Evolutionary conservation across 495 filamentous ascomycete genomes (phyloP), one percentile per base, ranked within the genome.

Genomic region (Xylaria palmicola): DNA sequence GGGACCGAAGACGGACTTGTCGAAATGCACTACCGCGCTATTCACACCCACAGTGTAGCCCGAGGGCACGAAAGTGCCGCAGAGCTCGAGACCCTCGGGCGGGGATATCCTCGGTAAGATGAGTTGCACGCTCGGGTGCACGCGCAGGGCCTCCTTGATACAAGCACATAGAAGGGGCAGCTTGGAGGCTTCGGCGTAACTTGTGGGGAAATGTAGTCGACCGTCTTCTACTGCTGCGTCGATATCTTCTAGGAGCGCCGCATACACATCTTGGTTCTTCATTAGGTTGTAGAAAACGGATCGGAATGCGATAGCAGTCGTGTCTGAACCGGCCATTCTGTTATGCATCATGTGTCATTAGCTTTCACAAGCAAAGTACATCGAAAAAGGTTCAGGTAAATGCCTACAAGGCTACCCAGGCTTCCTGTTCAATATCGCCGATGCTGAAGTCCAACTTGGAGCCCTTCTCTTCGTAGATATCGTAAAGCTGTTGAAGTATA

Each of bases 91-190:
- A n/a, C 70, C 70, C n/a, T 50, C 48, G 5, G 62, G 56, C 12
- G 70, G 69, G 1, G 54, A 32, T 27, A 43, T 57, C 40, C 39
- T 77, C 62, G 83, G 81, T 15, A 84, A 70, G n/a, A 77, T 68
- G 3, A 83, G 69, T 1, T 76, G 75, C 12, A 78, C 70, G 5
- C 79, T 76, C 0, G 84, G 79, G 64, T 85, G 78, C 6, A 85
- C 49, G 3, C 83, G 79, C 68, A 86, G 74, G 0, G 76, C 69
- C 65, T 87, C 84, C 60, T 85, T 81, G 64, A 86, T 75, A n/a
- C 78, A 75, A 8, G 84, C 79, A 51, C 80, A 77, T 20, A 85
- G 76, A 56, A 85, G 86, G 12, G 75, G 76, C 30, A 85, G 68
- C 43, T 74, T 72, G 48, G 76, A 70, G 0, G 68, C 68, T 60